Base-by-base conservation (phyloP, 345 rosid species). In the Corymbia maculata region DNA sequence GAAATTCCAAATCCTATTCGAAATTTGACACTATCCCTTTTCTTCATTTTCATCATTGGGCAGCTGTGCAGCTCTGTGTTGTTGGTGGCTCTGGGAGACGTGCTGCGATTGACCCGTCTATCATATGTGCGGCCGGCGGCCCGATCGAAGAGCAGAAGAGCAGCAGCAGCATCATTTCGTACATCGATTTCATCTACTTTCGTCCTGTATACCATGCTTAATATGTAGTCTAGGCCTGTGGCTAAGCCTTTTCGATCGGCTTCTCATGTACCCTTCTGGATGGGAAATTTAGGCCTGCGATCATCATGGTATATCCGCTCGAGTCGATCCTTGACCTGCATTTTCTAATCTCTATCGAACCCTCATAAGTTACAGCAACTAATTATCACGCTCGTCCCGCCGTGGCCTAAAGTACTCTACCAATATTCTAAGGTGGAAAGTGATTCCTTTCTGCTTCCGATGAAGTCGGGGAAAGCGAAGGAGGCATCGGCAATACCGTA, bases 1-100 rank as follows among this genome's bases (percentile, higher is more conserved):
- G 80, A 70, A 70, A 70, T 19, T 36, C 80, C 11, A 36, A 36
- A 70, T 70, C 80, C 80, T 17, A 32, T 1, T 70, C 80, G 42
- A 70, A 70, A 70, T 70, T 70, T 70, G 80, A 70, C 80, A 36
- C 47, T 70, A 70, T 36, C 22, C 45, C 26, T 70, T 32, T 70
- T 17, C 80, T 70, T 36, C 36, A 21, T 70, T 32, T 17, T 17
- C 26, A 51, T 85, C 44, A n/a, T 51, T 52, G 42, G 42, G 45
- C 61, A 85, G 86, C 59, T 26, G 51, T 51, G 86, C 86, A 52
- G 61, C 45, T 85, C 70, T 86, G 30, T 86, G 87, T 86, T 86
- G 87, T 13, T 86, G 87, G 45, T 86, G 79, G 45, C 51, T 86
- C 70, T 45, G 45, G 22, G 0, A 86, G 0, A 50, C 19, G 19